phyloP scores from a whole-genome alignment of 164 flowering plant genomes.

The Cinnamomum micranthum region DNA sequence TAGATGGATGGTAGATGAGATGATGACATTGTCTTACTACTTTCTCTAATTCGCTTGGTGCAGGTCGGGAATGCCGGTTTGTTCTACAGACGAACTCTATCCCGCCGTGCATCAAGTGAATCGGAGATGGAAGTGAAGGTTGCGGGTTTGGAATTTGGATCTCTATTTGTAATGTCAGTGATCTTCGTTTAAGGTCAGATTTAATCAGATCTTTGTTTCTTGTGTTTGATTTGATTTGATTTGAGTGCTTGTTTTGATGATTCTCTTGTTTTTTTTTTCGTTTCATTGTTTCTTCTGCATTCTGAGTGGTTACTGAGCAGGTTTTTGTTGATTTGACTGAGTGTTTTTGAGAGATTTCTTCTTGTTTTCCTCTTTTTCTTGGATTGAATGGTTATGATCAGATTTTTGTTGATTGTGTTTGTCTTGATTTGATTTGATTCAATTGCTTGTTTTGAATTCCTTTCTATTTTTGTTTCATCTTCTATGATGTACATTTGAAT shows the following conservation, averaged over 20 bases:
- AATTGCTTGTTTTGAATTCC: too few species aligned
- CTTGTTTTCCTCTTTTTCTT: too few species aligned
- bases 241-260: neutral
- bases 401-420: too few species aligned
- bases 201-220: neutral
- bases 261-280: neutral
- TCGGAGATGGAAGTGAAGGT: constrained; percentile 48
- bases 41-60: constrained; percentile 82
- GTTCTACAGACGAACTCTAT: constrained; percentile 23
- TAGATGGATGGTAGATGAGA: too few species aligned
- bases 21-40: constrained; percentile 2
- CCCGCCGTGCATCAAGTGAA: constrained; percentile 95
- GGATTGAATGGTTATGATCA: too few species aligned
- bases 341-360: too few species aligned
- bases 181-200: neutral
- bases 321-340: too few species aligned
- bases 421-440: too few species aligned
- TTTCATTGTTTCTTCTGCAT: too few species aligned
- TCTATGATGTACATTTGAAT: too few species aligned
- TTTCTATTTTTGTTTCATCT: too few species aligned
- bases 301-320: too few species aligned
- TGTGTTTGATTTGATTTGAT: neutral
- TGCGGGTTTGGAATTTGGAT: neutral
- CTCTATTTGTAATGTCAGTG: neutral
- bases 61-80: constrained; percentile 67